Conservation (phyloP, 2,329 filamentous ascomycete species). For the Paradendryphiella salina region DNA sequence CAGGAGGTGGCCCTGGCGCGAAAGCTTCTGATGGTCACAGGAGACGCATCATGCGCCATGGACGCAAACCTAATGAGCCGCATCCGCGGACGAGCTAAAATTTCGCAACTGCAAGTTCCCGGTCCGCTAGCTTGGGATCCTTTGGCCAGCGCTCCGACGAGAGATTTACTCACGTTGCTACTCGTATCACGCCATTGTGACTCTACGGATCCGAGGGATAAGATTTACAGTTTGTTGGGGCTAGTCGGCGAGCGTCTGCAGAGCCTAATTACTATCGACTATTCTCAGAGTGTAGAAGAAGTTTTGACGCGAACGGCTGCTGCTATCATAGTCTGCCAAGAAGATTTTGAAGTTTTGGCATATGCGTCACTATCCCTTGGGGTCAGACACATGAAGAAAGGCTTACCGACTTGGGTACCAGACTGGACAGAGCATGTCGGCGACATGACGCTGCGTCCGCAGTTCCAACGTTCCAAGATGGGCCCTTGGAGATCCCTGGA, state of each 20-base stretch:
- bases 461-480: slow-evolving; percentile 10
- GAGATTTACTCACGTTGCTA: slow-evolving; percentile 15
- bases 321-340: slow-evolving; percentile 16
- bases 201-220: slow-evolving; percentile 17
- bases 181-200: slow-evolving; percentile 14
- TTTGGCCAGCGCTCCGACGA: slow-evolving; percentile 13
- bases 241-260: slow-evolving; percentile 14
- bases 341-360: slow-evolving; percentile 14
- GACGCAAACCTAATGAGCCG: slow-evolving; percentile 13
- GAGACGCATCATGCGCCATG: slow-evolving; percentile 7
- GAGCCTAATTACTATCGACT: slow-evolving; percentile 16
- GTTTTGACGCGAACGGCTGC: slow-evolving; percentile 11
- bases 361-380: slow-evolving; percentile 11
- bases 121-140: slow-evolving; percentile 20
- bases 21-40: slow-evolving; percentile 17
- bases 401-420: slow-evolving; percentile 17
- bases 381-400: background rate
- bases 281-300: slow-evolving; percentile 16
- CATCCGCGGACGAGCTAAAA: slow-evolving; percentile 15
- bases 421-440: slow-evolving; percentile 10
- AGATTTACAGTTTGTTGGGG: slow-evolving; percentile 15
- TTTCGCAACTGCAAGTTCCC: slow-evolving; percentile 13
- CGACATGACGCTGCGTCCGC: slow-evolving; percentile 7
- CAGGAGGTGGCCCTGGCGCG: slow-evolving; percentile 23
- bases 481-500: slow-evolving; percentile 17